Conservation (phyloP, 2,329 filamentous ascomycete genomes). For the Ascochyta clinopodiicola region DNA sequence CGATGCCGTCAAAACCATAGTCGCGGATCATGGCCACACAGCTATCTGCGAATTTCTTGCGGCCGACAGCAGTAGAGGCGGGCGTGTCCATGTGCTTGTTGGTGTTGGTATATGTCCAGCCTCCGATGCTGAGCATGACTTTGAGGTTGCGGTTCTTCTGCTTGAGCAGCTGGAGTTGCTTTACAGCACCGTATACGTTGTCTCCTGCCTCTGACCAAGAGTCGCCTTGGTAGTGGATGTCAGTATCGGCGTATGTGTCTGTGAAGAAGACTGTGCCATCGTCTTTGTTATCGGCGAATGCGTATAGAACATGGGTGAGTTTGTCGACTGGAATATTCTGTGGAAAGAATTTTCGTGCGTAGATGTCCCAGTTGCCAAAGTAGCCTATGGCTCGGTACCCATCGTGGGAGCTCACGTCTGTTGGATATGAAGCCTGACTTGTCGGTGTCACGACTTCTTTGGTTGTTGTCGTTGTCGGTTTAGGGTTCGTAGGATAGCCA, state of each 20-base stretch:
- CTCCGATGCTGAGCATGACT: conserved; percentile 81
- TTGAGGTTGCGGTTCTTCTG: conserved; percentile 78
- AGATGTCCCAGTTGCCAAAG: conserved; percentile 84
- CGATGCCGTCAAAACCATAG: conserved; percentile 70
- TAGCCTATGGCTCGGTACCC: conserved; percentile 61
- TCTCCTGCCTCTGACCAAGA: conserved; percentile 69
- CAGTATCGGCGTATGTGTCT: conserved; percentile 44
- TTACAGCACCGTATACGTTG: conserved; percentile 79
- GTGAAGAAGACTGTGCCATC: conserved; percentile 69
- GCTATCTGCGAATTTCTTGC: conserved; percentile 70
- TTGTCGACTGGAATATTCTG: conserved; percentile 81
- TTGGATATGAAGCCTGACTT: not conserved
- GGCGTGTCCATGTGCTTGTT: conserved; percentile 74
- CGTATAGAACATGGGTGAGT: conserved; percentile 87
- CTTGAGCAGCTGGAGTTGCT: conserved; percentile 79
- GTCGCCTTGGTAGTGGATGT: conserved; percentile 68
- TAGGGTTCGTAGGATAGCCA: not conserved
- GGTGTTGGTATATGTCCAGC: conserved; percentile 72
- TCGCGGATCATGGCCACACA: conserved; percentile 80
- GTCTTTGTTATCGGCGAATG: conserved; percentile 87
- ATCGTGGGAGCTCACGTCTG: conserved; percentile 1
- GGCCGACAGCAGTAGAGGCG: conserved; percentile 66
- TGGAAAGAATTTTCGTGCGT: conserved; percentile 82
- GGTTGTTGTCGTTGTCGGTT: not conserved
- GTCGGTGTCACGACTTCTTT: not conserved